A percentile compares a stretch with the other conserved stretches of the same genome.
Evolutionary conservation across 2,329 filamentous ascomycete genomes (phyloP).

Genomic region (Ophiostoma sp.): DNA sequence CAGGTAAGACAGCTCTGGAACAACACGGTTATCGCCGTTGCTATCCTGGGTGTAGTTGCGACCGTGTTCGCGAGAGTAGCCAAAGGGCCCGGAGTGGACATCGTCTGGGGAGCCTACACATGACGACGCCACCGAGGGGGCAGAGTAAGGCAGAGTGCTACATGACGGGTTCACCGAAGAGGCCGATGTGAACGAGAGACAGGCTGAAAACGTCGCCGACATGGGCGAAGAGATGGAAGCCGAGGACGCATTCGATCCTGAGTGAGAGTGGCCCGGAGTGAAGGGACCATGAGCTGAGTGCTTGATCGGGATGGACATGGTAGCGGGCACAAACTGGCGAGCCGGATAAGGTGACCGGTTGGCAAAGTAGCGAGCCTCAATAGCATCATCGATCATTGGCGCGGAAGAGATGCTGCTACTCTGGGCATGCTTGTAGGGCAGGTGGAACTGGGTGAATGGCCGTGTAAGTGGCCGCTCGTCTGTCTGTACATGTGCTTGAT

Average conservation of each 20-base stretch:
- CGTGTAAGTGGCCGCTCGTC: constrained; percentile 9
- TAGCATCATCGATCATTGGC: neutral
- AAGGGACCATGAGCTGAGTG: neutral
- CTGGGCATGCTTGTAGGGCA: constrained; percentile 20
- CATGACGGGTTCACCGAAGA: constrained; percentile 12
- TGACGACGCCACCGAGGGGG: constrained; percentile 13
- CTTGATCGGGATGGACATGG: neutral
- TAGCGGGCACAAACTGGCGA: constrained; percentile 19
- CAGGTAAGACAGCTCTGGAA: constrained; percentile 38
- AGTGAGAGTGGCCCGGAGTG: constrained; percentile 8
- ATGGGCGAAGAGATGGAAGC: constrained; percentile 16
- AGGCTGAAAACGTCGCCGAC: constrained; percentile 13
- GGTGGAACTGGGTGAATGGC: constrained; percentile 21
- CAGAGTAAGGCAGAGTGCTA: neutral
- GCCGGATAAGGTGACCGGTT: constrained; percentile 16
- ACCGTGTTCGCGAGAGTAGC: constrained; percentile 7
- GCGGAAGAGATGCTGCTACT: neutral
- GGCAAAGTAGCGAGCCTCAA: constrained; percentile 8
- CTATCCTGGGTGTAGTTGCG: neutral
- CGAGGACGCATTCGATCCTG: constrained; percentile 11
- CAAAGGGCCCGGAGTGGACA: constrained; percentile 7
- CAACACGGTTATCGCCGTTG: constrained; percentile 23
- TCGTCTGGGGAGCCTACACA: neutral
- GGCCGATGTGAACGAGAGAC: constrained; percentile 16
- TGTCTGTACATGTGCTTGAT: neutral